Conservation (phyloP, 495 filamentous ascomycete genomes). For the Lepraria neglecta region DNA sequence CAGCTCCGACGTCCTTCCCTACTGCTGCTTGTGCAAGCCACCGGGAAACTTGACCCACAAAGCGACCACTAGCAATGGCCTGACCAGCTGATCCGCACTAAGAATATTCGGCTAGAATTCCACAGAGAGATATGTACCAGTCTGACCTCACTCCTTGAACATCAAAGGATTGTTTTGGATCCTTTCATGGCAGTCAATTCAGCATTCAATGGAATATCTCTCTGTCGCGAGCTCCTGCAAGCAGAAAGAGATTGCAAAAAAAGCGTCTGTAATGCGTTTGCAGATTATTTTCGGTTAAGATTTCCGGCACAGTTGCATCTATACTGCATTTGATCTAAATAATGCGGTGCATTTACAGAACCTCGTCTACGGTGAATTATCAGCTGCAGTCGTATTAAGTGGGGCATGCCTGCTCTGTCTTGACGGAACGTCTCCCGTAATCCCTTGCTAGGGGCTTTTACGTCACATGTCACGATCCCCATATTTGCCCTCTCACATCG, state of each 20-base stretch:
- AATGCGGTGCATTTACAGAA: not conserved
- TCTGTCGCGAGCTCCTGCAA: not conserved
- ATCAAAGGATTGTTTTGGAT: not conserved
- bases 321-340: not conserved
- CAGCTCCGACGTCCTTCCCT: no score
- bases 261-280: not conserved
- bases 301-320: slow-evolving; percentile 9
- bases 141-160: not conserved
- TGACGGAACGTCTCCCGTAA: slow-evolving; percentile 12
- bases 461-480: slow-evolving; percentile 11
- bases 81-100: slow-evolving; percentile 2
- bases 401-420: not conserved
- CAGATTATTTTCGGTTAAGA: not conserved
- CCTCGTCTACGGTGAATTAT: slow-evolving; percentile 6
- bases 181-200: not conserved
- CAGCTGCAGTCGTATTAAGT: slow-evolving; percentile 7
- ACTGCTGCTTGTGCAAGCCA: slow-evolving; percentile 4
- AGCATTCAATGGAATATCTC: not conserved
- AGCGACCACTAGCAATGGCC: slow-evolving; percentile 1
- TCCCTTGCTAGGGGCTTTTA: not conserved
- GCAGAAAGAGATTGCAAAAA: not conserved
- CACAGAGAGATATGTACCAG: not conserved
- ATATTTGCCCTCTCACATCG: not conserved
- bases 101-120: not conserved
- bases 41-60: slow-evolving; percentile 1